Evolutionary conservation across 2,329 filamentous ascomycete genomes (phyloP).

Genomic region (Aspergillus fumigatus): DNA sequence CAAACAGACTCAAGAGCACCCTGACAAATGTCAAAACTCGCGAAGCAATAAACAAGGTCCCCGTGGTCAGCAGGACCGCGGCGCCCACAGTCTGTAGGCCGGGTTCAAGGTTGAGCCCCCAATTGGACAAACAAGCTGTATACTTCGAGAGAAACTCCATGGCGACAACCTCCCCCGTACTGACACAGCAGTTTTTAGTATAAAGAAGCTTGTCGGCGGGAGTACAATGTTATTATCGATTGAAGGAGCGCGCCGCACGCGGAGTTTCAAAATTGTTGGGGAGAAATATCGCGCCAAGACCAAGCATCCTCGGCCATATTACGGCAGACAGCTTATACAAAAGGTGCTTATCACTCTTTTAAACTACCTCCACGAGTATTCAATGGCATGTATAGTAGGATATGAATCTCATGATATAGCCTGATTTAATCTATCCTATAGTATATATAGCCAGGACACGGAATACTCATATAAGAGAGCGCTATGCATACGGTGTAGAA

Average conservation of each 20-base stretch:
- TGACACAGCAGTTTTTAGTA: neutral
- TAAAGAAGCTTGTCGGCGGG: neutral
- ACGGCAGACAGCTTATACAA: too few relatives aligned
- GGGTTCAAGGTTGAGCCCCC: conserved; percentile 30
- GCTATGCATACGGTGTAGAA: too few relatives aligned
- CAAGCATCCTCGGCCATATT: neutral
- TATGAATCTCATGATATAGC: too few relatives aligned
- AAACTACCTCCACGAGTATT: too few relatives aligned
- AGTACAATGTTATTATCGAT: neutral
- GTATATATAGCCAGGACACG: too few relatives aligned
- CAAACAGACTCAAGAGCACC: conserved; percentile 63
- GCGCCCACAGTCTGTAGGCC: conserved; percentile 35
- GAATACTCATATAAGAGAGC: too few relatives aligned
- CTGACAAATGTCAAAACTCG: conserved; percentile 57
- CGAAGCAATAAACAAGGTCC: conserved; percentile 55
- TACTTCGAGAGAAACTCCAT: conserved; percentile 34
- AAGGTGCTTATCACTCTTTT: too few relatives aligned
- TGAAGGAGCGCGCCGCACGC: neutral
- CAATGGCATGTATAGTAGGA: too few relatives aligned
- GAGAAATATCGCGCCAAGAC: conserved; percentile 5
- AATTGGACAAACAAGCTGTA: conserved; percentile 29
- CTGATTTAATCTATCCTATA: too few relatives aligned
- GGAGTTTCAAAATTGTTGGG: conserved; percentile 2
- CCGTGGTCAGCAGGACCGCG: conserved; percentile 41
- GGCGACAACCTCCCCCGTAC: neutral